Evolutionary conservation across 257 asterid species (phyloP).

Genomic region (Leptodermis oblonga): DNA sequence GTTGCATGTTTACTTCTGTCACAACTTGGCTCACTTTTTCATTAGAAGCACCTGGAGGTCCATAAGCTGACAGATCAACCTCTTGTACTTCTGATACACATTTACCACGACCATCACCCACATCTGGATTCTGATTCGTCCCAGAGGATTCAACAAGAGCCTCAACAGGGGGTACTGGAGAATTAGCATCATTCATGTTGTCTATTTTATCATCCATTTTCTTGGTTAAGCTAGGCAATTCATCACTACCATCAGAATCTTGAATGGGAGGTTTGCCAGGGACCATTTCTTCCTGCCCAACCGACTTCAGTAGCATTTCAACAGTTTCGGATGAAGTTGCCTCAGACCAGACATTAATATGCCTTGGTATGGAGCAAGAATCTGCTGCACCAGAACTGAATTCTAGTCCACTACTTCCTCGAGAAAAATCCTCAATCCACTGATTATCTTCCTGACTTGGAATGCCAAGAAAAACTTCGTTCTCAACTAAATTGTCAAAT

Average conservation of each 20-base stretch:
- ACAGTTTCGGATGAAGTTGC: slow-evolving; percentile 99
- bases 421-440: slow-evolving; percentile 98
- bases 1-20: slow-evolving; percentile 24
- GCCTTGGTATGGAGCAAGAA: slow-evolving; percentile 87
- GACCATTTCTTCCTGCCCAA: slow-evolving; percentile 88
- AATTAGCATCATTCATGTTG: slow-evolving; percentile 24
- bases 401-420: slow-evolving; percentile 74
- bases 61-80: slow-evolving; percentile 29
- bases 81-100: slow-evolving; percentile 28
- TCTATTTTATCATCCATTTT: slow-evolving; percentile 36
- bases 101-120: slow-evolving; percentile 22
- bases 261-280: slow-evolving; percentile 50
- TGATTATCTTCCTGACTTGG: slow-evolving; percentile 94
- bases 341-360: slow-evolving; percentile 98
- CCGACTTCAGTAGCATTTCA: slow-evolving; percentile 91
- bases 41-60: slow-evolving; percentile 27
- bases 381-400: slow-evolving; percentile 80
- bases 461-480: slow-evolving; percentile 98
- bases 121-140: slow-evolving; percentile 30
- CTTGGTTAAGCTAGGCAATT: slow-evolving; percentile 35
- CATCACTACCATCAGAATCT: slow-evolving; percentile 48
- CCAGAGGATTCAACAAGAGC: slow-evolving; percentile 28
- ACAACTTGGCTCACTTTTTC: slow-evolving; percentile 22
- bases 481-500: slow-evolving; percentile 94
- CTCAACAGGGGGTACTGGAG: slow-evolving; percentile 34